Evolutionary conservation across 768 basidiomycete species (phyloP).

Genomic region (Rhodotorula graminis): DNA sequence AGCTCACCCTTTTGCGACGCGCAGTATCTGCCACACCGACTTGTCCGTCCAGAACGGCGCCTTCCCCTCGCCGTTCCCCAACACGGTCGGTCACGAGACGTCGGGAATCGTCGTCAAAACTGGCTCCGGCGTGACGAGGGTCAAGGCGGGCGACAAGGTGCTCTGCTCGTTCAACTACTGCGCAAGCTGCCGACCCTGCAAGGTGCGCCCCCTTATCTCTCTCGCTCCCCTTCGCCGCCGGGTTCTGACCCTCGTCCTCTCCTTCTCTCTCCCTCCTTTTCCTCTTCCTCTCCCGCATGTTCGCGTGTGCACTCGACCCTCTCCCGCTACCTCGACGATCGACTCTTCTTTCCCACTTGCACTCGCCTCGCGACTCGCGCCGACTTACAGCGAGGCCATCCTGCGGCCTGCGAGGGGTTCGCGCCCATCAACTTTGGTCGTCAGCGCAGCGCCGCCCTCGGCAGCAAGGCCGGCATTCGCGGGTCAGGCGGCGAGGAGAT

Average conservation of each 20-base stretch:
- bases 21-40: conserved; percentile 37
- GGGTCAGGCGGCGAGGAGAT: background rate
- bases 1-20: background rate
- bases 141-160: conserved; percentile 13
- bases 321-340: too few relatives aligned
- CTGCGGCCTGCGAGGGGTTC: conserved; percentile 13
- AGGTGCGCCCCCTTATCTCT: background rate
- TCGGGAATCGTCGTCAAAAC: conserved; percentile 13
- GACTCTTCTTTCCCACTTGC: too few relatives aligned
- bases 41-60: conserved; percentile 4
- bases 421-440: conserved; percentile 34
- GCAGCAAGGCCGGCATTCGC: background rate
- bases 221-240: too few relatives aligned
- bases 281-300: too few relatives aligned
- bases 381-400: background rate
- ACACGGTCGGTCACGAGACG: conserved; percentile 28
- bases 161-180: conserved; percentile 36
- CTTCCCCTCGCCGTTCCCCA: conserved; percentile 24
- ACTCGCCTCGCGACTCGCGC: too few relatives aligned
- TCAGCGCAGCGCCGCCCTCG: background rate
- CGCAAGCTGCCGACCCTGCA: conserved; percentile 28
- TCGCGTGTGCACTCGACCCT: too few relatives aligned
- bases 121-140: conserved; percentile 8
- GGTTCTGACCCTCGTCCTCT: too few relatives aligned
- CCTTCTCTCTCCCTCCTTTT: too few relatives aligned